Evolutionary conservation across 2,329 filamentous ascomycete species (phyloP).

Genomic region (Aspergillus costaricaensis): DNA sequence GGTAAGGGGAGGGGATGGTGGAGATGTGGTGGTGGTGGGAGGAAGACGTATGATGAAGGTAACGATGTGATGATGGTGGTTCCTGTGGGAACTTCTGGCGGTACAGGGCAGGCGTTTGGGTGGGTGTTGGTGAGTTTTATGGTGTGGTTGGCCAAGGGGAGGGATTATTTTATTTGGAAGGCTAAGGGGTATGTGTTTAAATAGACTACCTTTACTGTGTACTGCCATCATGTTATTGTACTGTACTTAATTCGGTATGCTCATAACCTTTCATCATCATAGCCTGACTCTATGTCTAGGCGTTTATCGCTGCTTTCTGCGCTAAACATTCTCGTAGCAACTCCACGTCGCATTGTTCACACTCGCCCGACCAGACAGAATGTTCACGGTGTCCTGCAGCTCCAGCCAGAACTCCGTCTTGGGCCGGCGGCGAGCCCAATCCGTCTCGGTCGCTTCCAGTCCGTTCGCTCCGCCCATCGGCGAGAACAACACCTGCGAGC

Average conservation of each 20-base stretch:
- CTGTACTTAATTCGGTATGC: no score
- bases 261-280: neutral
- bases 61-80: slow-evolving; percentile 32
- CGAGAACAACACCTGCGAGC: slow-evolving; percentile 84
- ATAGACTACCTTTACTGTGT: neutral
- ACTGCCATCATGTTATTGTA: no score
- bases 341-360: slow-evolving; percentile 31
- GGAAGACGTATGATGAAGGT: slow-evolving; percentile 27
- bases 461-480: slow-evolving; percentile 64
- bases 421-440: slow-evolving; percentile 88
- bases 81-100: slow-evolving; percentile 29
- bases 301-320: slow-evolving; percentile 8
- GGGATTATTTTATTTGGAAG: slow-evolving; percentile 42
- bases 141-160: slow-evolving; percentile 48
- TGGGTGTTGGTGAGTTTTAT: slow-evolving; percentile 42
- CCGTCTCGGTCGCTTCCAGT: slow-evolving; percentile 81
- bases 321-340: slow-evolving; percentile 28
- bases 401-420: slow-evolving; percentile 82
- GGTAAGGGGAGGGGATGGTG: neutral
- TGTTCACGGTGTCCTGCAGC: slow-evolving; percentile 79
- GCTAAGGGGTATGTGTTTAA: slow-evolving; percentile 10
- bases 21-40: slow-evolving; percentile 13
- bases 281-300: neutral
- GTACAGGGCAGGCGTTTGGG: slow-evolving; percentile 38
- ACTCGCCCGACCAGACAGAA: slow-evolving; percentile 71